Percentiles rank a stretch among this genome's conserved stretches.
These are phyloP conservation scores for Hypericum perforatum DNA, from an alignment of 345 rosid species.

Conservation along the genomic window DNA sequence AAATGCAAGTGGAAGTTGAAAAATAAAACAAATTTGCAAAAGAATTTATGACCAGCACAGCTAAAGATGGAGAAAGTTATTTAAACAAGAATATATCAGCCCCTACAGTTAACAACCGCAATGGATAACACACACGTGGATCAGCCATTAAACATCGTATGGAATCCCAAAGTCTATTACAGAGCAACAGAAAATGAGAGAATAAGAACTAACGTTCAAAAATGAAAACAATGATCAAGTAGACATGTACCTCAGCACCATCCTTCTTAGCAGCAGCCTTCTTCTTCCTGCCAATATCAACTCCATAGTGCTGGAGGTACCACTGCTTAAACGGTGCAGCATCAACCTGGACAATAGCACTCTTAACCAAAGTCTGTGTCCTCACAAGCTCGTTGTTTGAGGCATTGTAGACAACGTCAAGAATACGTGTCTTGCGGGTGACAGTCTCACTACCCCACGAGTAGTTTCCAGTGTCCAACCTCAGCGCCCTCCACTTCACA, in stretches of 20 bases:
- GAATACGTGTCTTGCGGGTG: neutral
- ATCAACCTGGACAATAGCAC: slow-evolving; percentile 3
- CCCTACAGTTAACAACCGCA: too few relatives aligned
- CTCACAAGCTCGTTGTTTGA: slow-evolving; percentile 3
- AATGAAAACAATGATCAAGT: neutral
- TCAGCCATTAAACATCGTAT: too few relatives aligned
- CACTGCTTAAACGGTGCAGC: neutral
- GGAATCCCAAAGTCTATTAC: too few relatives aligned
- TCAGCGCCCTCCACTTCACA: slow-evolving; percentile 1
- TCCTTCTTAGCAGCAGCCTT: neutral
- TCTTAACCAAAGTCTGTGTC: slow-evolving; percentile 1
- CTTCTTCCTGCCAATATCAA: slow-evolving; percentile 4
- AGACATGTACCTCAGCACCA: neutral
- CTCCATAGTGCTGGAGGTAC: neutral
- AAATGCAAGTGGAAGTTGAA: too few relatives aligned
- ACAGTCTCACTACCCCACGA: slow-evolving; percentile 1
- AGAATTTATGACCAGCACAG: too few relatives aligned
- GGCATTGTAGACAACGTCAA: neutral
- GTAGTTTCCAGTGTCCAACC: slow-evolving; percentile 2
- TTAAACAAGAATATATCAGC: too few relatives aligned
- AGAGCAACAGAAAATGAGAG: too few relatives aligned
- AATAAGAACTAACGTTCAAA: neutral
- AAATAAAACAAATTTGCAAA: too few relatives aligned
- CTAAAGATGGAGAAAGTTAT: too few relatives aligned
- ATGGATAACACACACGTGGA: too few relatives aligned